phyloP scores from a whole-genome alignment of 208 protist genomes.

The Leishmania martiniquensis region DNA sequence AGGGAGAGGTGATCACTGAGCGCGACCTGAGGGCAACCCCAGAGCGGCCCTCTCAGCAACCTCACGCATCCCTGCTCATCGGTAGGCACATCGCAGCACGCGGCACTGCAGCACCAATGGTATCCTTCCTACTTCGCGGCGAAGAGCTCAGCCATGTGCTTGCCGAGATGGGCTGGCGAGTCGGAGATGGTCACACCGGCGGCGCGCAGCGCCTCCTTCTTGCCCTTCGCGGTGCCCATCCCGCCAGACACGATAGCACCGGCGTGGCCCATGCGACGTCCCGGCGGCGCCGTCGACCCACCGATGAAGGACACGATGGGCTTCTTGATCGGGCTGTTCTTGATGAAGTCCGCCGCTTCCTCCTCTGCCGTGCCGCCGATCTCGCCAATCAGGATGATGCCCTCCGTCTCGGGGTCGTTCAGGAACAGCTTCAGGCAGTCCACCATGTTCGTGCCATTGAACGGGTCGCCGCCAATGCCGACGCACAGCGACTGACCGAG shows the following conservation, averaged over 20 bases:
- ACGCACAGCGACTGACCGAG: conserved; percentile 97
- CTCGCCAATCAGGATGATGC: conserved; percentile 98
- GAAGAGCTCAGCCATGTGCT: conserved; percentile 87
- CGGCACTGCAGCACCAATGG: not conserved
- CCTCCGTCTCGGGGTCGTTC: conserved; percentile 98
- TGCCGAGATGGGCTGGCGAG: conserved; percentile 96
- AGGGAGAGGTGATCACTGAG: too few relatives aligned
- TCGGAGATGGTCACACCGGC: conserved; percentile 93
- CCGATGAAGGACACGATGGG: conserved; percentile 99
- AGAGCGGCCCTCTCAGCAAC: too few relatives aligned
- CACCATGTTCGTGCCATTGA: conserved; percentile 99
- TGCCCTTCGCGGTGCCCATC: conserved; percentile 96
- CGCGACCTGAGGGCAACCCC: too few relatives aligned
- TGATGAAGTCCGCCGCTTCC: conserved; percentile 98
- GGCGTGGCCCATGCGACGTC: conserved; percentile 97
- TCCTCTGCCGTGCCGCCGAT: conserved; percentile 99
- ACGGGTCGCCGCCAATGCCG: conserved; percentile 99
- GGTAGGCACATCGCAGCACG: not conserved
- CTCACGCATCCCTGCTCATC: not conserved
- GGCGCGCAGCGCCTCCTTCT: conserved; percentile 94
- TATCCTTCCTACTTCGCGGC: conserved; percentile 46
- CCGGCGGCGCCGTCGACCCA: conserved; percentile 98
- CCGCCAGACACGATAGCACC: conserved; percentile 97
- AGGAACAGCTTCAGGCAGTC: conserved; percentile 98
- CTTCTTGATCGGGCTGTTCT: conserved; percentile 94